Evolutionary conservation across 352 stramenopile genomes (phyloP).

Genomic region (Pythium myriotylum): DNA sequence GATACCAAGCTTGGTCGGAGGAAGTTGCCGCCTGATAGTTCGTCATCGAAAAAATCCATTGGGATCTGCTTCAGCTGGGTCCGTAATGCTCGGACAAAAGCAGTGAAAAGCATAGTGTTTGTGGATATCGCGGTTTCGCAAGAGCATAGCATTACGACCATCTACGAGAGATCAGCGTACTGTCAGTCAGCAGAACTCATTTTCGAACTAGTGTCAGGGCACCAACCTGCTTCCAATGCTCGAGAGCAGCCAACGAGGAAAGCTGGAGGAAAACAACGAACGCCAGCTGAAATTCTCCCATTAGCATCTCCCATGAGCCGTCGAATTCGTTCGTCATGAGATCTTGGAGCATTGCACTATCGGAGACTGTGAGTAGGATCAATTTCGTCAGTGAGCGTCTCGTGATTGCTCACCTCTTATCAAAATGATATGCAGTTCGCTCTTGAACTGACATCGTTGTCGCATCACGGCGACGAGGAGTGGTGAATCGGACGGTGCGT

Average conservation of each 20-base stretch:
- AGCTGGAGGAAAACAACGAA: constrained; percentile 94
- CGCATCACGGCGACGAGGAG: constrained; percentile 40
- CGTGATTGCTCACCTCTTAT: constrained; percentile 55
- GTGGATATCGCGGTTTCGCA: constrained; percentile 33
- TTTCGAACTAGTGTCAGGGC: no score
- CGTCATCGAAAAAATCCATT: constrained; percentile 26
- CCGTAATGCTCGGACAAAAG: constrained; percentile 34
- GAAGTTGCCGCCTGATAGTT: constrained; percentile 20
- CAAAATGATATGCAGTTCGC: constrained; percentile 79
- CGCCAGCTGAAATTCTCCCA: constrained; percentile 94
- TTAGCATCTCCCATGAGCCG: constrained; percentile 68
- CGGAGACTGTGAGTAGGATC: neutral
- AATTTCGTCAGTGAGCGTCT: no score
- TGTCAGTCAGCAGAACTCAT: no score
- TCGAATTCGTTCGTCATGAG: constrained; percentile 30
- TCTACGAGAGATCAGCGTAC: constrained; percentile 23
- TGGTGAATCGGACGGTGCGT: constrained; percentile 74
- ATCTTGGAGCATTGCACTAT: constrained; percentile 48
- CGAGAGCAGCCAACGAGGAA: constrained; percentile 90
- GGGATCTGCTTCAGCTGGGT: constrained; percentile 39
- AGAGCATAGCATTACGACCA: constrained; percentile 37
- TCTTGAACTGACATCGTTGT: constrained; percentile 43
- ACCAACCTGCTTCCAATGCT: constrained; percentile 88
- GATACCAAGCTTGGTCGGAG: constrained; percentile 23
- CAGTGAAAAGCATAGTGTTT: constrained; percentile 27